Evolutionary conservation across 2,329 filamentous ascomycete species (phyloP).

Genomic region (Trichoderma atrobrunneum): DNA sequence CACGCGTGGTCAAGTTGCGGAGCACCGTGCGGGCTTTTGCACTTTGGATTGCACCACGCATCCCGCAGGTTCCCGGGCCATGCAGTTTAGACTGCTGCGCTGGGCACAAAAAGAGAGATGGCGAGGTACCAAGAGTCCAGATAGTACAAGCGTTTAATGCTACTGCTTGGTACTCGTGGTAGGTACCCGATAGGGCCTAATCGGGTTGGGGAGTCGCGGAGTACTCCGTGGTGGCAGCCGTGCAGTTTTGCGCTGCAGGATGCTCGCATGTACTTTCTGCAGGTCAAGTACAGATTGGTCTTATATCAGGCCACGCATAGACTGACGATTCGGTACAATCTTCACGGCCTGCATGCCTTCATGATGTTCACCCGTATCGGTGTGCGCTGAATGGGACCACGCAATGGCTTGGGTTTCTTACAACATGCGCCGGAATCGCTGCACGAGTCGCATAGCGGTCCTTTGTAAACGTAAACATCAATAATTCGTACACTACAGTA

Average conservation of each 20-base stretch:
- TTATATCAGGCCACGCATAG: constrained; percentile 11
- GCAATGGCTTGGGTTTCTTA: background rate
- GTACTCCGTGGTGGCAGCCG: background rate
- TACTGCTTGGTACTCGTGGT: too few species aligned
- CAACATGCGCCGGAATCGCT: background rate
- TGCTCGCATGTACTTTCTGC: background rate
- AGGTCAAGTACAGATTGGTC: background rate
- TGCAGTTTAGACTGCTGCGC: background rate
- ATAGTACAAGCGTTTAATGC: background rate
- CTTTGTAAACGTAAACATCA: background rate
- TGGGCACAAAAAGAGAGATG: background rate
- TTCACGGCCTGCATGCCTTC: background rate
- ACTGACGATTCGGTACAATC: background rate
- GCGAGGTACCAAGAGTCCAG: background rate
- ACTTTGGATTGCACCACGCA: background rate
- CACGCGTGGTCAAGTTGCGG: constrained; percentile 13
- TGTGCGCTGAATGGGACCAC: constrained; percentile 25
- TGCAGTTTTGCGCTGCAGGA: background rate
- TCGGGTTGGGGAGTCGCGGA: background rate
- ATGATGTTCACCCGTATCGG: background rate
- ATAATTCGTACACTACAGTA: background rate
- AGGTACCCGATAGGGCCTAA: background rate
- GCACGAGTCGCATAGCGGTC: background rate
- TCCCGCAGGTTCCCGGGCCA: constrained; percentile 8
- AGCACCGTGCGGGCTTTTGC: constrained; percentile 14